These are phyloP conservation scores for Populus hybrid DNA, from an alignment of 441 rosid genomes.

Conservation along the genomic window DNA sequence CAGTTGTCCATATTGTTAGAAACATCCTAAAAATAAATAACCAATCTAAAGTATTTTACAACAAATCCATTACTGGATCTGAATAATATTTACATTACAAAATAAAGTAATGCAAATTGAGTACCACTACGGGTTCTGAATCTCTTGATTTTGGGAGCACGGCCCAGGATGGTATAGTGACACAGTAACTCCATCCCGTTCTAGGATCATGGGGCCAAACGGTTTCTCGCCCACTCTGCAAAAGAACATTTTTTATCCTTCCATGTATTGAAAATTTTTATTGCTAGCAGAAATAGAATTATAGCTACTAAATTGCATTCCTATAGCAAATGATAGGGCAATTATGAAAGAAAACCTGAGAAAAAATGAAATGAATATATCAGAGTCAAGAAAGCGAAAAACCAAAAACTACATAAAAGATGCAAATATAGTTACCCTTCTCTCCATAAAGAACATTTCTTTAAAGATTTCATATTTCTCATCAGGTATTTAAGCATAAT, in stretches of 20 bases:
- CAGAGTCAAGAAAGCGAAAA: neutral
- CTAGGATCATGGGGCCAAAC: conserved; percentile 92
- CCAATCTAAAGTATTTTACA: neutral
- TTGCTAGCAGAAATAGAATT: neutral
- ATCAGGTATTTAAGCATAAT: neutral
- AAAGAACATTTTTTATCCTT: conserved; percentile 6
- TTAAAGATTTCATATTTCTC: neutral
- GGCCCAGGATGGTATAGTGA: conserved; percentile 86
- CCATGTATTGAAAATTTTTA: neutral
- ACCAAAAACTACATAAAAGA: neutral
- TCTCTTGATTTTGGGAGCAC: conserved; percentile 86
- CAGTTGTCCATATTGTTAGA: neutral
- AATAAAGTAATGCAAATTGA: conserved; percentile 25
- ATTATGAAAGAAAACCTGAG: neutral
- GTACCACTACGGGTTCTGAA: conserved; percentile 98
- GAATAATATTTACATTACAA: no score
- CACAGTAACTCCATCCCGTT: conserved; percentile 97
- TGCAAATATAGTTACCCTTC: neutral
- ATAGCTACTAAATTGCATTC: neutral
- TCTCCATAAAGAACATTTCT: neutral
- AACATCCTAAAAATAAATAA: neutral
- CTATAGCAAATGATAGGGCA: no score
- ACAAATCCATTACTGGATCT: neutral
- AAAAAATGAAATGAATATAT: neutral
- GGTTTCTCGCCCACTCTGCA: conserved; percentile 88